Conservation (phyloP, 139 green algal genomes). For the Chlamydomonas asymmetrica region DNA sequence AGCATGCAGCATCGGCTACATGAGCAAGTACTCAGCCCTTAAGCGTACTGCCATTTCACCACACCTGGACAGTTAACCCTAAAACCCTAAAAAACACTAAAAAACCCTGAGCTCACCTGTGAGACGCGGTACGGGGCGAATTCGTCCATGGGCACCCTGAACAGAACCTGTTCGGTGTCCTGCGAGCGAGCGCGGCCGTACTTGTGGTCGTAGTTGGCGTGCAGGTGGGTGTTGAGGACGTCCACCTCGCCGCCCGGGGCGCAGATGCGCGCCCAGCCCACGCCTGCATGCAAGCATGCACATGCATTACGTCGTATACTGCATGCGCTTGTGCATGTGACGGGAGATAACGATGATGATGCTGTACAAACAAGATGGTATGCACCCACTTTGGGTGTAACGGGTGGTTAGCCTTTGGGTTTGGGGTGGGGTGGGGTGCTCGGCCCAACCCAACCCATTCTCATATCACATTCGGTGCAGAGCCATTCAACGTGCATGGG, state of each 20-base stretch:
- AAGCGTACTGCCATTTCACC: too few species aligned
- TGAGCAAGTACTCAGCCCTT: too few species aligned
- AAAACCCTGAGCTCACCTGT: too few species aligned
- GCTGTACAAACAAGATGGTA: neutral
- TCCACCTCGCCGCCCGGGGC: slow-evolving; percentile 40
- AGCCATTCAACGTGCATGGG: too few species aligned
- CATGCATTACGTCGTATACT: neutral
- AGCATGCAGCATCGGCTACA: too few species aligned
- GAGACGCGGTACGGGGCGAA: slow-evolving; percentile 22
- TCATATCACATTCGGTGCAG: too few species aligned
- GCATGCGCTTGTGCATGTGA: neutral
- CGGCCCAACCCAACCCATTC: neutral
- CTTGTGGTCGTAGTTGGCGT: slow-evolving; percentile 65
- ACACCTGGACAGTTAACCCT: too few species aligned
- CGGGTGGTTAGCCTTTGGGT: neutral
- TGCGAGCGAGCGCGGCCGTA: too few species aligned
- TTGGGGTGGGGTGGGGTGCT: neutral
- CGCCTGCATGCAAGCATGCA: slow-evolving; percentile 18
- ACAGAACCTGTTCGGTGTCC: neutral
- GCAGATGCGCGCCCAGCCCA: slow-evolving; percentile 51
- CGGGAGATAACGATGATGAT: neutral
- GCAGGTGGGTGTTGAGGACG: slow-evolving; percentile 68
- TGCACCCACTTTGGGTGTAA: neutral
- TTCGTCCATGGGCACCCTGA: slow-evolving; percentile 16
- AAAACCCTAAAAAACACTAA: too few species aligned